Evolutionary conservation across 495 filamentous ascomycete genomes (phyloP).

Genomic region (Neohortaea acidophila): DNA sequence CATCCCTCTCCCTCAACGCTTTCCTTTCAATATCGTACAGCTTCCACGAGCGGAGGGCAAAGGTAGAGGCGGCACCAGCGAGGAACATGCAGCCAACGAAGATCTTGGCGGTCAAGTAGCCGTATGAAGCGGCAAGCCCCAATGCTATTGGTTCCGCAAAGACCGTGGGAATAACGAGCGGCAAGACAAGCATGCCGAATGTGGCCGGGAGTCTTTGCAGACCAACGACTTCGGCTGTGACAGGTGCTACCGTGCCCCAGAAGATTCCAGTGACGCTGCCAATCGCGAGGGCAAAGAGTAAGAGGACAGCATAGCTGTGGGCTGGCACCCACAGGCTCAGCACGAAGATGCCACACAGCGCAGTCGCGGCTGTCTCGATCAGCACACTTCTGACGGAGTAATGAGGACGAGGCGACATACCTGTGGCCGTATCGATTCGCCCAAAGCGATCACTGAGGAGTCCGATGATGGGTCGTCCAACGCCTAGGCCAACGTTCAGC

Average conservation of each 20-base stretch:
- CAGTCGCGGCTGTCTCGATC: constrained; percentile 35
- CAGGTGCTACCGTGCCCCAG: constrained; percentile 57
- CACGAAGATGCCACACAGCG: constrained; percentile 42
- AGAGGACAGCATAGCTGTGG: constrained; percentile 44
- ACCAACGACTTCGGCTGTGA: constrained; percentile 61
- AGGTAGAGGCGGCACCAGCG: constrained; percentile 38
- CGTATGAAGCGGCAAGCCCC: constrained; percentile 35
- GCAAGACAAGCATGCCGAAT: constrained; percentile 59
- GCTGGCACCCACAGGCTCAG: constrained; percentile 56
- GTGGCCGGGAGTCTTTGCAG: constrained; percentile 52
- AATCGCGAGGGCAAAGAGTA: constrained; percentile 51
- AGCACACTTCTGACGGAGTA: neutral
- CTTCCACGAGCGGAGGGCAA: constrained; percentile 41
- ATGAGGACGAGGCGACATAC: neutral
- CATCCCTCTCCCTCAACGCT: neutral
- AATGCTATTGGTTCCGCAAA: constrained; percentile 53
- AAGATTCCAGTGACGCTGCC: constrained; percentile 55
- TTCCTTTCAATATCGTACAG: constrained; percentile 34
- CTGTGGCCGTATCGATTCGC: constrained; percentile 46
- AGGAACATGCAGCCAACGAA: constrained; percentile 51
- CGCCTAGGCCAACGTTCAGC: constrained; percentile 47
- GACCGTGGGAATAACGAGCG: constrained; percentile 54
- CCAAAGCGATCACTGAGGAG: constrained; percentile 48
- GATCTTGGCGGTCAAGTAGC: constrained; percentile 45
- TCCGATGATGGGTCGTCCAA: constrained; percentile 52